phyloP scores from a whole-genome alignment of 768 basidiomycete species.

The Tylopilus rubrobrunneus region DNA sequence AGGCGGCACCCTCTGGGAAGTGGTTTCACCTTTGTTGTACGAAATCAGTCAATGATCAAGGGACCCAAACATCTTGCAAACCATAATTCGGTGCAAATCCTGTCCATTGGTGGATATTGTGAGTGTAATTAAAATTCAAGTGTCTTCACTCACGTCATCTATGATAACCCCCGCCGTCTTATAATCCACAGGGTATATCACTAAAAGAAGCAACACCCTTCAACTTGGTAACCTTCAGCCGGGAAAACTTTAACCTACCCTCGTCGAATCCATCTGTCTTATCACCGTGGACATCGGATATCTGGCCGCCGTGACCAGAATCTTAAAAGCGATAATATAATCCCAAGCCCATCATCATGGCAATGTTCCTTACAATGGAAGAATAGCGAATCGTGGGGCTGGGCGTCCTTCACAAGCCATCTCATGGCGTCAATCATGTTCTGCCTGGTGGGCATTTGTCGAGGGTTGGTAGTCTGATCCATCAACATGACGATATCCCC shows the following conservation, averaged over 20 bases:
- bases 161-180: slow-evolving; percentile 72
- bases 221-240: neutral
- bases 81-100: slow-evolving; percentile 43
- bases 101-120: slow-evolving; percentile 13
- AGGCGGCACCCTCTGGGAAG: slow-evolving; percentile 67
- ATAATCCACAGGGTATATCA: slow-evolving; percentile 89
- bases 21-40: slow-evolving; percentile 37
- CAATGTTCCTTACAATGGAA: slow-evolving; percentile 52
- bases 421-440: slow-evolving; percentile 59
- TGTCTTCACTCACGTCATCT: slow-evolving; percentile 56
- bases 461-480: slow-evolving; percentile 41
- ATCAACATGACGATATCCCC: slow-evolving; percentile 57
- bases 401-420: slow-evolving; percentile 69
- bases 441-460: slow-evolving; percentile 45
- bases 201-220: slow-evolving; percentile 30
- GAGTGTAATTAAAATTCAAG: neutral
- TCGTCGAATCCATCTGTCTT: slow-evolving; percentile 81
- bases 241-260: slow-evolving; percentile 35
- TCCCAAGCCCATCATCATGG: neutral
- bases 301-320: slow-evolving; percentile 96
- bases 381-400: slow-evolving; percentile 68
- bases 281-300: slow-evolving; percentile 71
- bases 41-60: neutral
- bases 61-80: slow-evolving; percentile 5
- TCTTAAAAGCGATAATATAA: slow-evolving; percentile 37